Percentiles rank a stretch among this genome's conserved stretches.
These are phyloP conservation scores for Penicillium sp. DNA, from an alignment of 2,329 filamentous ascomycete species.

Conservation along the genomic window DNA sequence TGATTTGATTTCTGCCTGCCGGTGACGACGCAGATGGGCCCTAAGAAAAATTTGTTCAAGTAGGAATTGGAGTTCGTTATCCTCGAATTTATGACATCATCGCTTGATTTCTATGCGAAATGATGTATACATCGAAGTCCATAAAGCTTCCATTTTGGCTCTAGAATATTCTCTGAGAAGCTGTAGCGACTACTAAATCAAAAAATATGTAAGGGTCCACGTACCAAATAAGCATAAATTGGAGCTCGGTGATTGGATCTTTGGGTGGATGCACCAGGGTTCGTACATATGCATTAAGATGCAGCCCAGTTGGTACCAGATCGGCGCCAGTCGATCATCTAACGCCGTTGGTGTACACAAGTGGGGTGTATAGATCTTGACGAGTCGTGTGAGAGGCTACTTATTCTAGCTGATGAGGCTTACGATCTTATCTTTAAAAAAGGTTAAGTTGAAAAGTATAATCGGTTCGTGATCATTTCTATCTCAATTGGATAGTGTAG, in stretches of 20 bases:
- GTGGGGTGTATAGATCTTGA: neutral
- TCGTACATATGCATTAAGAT: neutral
- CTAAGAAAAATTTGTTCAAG: neutral
- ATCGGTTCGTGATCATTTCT: neutral
- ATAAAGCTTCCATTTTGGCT: neutral
- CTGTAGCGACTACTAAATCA: neutral
- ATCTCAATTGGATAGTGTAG: neutral
- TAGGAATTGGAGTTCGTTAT: neutral
- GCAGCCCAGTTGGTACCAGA: constrained; percentile 4
- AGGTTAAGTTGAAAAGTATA: neutral
- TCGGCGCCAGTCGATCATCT: neutral
- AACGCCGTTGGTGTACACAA: neutral
- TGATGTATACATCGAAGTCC: neutral
- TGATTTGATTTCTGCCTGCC: neutral
- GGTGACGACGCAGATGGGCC: neutral
- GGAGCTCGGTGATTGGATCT: constrained; percentile 1
- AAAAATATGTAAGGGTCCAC: neutral
- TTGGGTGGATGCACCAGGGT: neutral
- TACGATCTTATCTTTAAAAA: neutral
- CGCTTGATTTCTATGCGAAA: neutral
- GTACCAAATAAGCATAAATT: constrained; percentile 8
- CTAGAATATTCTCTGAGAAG: neutral
- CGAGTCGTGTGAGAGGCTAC: neutral
- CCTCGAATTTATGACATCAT: neutral
- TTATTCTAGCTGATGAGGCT: neutral